Base-by-base conservation (phyloP, 73 alveolate species). In the Paramecium primaurelia region DNA sequence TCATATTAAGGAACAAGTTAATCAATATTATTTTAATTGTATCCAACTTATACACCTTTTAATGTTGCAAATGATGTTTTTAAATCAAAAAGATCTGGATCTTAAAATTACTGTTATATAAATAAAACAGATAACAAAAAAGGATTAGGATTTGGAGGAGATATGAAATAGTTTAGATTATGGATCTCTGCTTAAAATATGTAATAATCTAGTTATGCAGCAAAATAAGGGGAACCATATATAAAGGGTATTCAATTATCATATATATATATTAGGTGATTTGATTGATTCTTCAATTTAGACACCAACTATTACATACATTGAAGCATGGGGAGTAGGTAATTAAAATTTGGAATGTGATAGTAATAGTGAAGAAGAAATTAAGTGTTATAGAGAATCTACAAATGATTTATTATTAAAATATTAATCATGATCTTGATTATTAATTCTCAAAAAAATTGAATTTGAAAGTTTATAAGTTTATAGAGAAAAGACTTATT, bases 141-240 rank as follows among this genome's bases (percentile, higher is more conserved):
- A 49, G 91, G 91, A 42, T 25, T 80, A 26, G 91, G 91, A 6
- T 80, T 80, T 80, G 91, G 91, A 6, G 91, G 91, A 25, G 73
- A 80, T 47, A 45, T 80, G 77, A 80, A 80, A 49, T 44, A 22
- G 10, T 80, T 80, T 47, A 80, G 91, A 80, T 47, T 80, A 9
- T 80, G 91, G 91, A 42, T 80, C 9, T 34, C 47, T 1, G 91
- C 91, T 20, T 6, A 80, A 49, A 42, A 80, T 80, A 80, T 80
- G 28, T 28, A 80, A 80, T 44, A 80, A 42, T 42, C 77, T 1
- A 45, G 77, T 26, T 80, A 80, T 45, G 91, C 47, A 26, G 47
- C 58, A 20, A 28, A 80, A 3, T 3, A 40, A 26, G 91, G 91
- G 1, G 91, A 80, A 45, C 91, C 91, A 40, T 80, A 80, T 11